Conservation (phyloP, 768 basidiomycete genomes). For the Tulasnella sp. region DNA sequence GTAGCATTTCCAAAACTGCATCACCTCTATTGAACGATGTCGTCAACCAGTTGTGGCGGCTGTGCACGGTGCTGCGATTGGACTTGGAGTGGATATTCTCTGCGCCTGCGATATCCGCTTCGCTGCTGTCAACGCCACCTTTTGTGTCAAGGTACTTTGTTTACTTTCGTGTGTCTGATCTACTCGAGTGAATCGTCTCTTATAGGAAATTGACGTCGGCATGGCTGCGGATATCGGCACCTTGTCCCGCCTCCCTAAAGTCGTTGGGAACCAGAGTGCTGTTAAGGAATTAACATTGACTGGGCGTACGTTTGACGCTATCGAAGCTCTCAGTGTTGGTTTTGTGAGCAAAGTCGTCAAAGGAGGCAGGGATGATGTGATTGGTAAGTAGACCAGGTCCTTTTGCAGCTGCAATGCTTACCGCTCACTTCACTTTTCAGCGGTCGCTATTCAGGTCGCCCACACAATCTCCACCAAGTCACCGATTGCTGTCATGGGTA, state of each 20-base stretch:
- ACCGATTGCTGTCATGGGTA: slow-evolving; percentile 63
- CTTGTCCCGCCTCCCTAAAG: slow-evolving; percentile 68
- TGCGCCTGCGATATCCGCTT: slow-evolving; percentile 69
- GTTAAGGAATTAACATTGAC: slow-evolving; percentile 69
- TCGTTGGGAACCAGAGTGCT: slow-evolving; percentile 61
- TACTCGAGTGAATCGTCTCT: not conserved
- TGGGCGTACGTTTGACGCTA: slow-evolving; percentile 52
- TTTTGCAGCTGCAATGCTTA: not conserved
- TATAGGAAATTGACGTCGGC: slow-evolving; percentile 75
- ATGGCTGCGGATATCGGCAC: slow-evolving; percentile 84
- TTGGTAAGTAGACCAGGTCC: slow-evolving; percentile 24
- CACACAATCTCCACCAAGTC: slow-evolving; percentile 58
- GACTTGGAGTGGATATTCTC: slow-evolving; percentile 69
- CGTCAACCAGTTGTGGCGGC: slow-evolving; percentile 77
- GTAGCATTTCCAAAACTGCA: slow-evolving; percentile 54
- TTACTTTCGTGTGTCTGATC: not conserved
- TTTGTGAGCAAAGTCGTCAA: slow-evolving; percentile 60
- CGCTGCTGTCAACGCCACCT: slow-evolving; percentile 47
- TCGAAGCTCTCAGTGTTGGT: slow-evolving; percentile 57
- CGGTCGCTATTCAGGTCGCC: slow-evolving; percentile 54
- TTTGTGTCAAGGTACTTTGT: slow-evolving; percentile 57
- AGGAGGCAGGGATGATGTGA: slow-evolving; percentile 56
- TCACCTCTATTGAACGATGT: slow-evolving; percentile 54
- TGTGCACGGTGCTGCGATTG: slow-evolving; percentile 60
- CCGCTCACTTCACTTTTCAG: slow-evolving; percentile 12